A percentile compares a stretch with the other conserved stretches of the same genome.
These are phyloP conservation scores for Suhomyces chickasaworum DNA, from an alignment of 1,139 yeast genomes.

Conservation along the genomic window DNA sequence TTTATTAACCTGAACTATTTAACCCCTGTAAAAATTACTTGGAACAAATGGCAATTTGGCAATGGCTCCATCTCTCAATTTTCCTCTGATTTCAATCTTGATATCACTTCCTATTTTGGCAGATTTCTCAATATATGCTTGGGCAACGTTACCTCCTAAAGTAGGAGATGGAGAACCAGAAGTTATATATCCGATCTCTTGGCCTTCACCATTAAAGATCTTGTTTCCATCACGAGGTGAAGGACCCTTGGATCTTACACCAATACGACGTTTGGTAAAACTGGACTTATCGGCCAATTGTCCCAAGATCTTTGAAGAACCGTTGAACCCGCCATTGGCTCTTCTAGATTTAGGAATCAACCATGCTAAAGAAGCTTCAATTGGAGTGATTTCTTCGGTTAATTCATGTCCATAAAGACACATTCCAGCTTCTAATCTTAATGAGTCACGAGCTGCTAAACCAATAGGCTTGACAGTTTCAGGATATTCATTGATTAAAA, in stretches of 20 bases:
- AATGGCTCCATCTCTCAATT: constrained; percentile 71
- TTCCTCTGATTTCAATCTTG: constrained; percentile 79
- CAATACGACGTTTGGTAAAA: constrained; percentile 70
- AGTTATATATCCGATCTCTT: constrained; percentile 72
- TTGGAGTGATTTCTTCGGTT: constrained; percentile 78
- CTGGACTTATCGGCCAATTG: constrained; percentile 69
- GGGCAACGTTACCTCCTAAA: constrained; percentile 84
- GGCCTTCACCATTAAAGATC: constrained; percentile 51
- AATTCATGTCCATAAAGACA: constrained; percentile 94
- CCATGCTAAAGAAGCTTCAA: constrained; percentile 90
- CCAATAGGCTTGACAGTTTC: constrained; percentile 82
- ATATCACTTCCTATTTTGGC: constrained; percentile 77
- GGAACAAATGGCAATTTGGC: constrained; percentile 84
- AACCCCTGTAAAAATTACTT: constrained; percentile 62
- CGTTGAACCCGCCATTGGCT: constrained; percentile 65
- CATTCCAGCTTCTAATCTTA: constrained; percentile 97
- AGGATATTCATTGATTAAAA: constrained; percentile 57
- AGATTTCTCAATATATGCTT: constrained; percentile 81
- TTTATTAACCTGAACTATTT: neutral
- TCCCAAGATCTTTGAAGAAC: constrained; percentile 64
- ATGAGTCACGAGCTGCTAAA: constrained; percentile 93
- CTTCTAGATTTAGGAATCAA: constrained; percentile 82
- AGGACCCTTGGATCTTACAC: constrained; percentile 75
- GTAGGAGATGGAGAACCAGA: constrained; percentile 94
- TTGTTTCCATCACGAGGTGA: constrained; percentile 88